Evolutionary conservation across 768 basidiomycete genomes (phyloP).

Genomic region (Rhodosporidiobolus sp.): DNA sequence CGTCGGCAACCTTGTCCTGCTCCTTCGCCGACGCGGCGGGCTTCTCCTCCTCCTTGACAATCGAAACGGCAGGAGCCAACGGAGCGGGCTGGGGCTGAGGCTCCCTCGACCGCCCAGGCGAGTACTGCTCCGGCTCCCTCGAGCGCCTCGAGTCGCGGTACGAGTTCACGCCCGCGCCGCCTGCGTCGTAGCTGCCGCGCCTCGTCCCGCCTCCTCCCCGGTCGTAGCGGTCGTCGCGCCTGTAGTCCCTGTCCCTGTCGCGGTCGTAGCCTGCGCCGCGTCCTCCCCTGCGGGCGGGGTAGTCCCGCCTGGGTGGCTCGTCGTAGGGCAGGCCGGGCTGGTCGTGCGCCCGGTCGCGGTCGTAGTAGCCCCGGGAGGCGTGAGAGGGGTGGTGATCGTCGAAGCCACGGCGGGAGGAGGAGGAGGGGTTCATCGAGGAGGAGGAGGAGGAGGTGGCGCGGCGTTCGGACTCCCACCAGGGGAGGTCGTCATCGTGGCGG

Average conservation of each 20-base stretch:
- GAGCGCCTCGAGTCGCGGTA: neutral
- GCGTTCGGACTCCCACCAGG: conserved; percentile 38
- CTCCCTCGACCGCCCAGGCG: neutral
- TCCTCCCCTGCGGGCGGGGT: neutral
- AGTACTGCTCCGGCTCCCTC: neutral
- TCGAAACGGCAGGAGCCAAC: neutral
- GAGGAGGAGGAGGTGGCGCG: neutral
- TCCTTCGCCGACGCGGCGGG: too few species aligned
- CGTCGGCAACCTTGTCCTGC: neutral
- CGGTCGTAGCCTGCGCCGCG: neutral
- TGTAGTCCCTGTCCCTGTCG: neutral
- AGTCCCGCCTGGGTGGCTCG: neutral
- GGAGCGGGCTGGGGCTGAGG: neutral
- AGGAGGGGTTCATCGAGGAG: too few species aligned
- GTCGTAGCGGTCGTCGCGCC: neutral
- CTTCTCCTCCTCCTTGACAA: too few species aligned
- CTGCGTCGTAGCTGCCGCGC: conserved; percentile 1
- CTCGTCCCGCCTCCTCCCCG: neutral
- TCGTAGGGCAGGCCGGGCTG: conserved; percentile 7
- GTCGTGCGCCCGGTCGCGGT: neutral
- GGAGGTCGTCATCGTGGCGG: conserved; percentile 17
- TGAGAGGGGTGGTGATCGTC: neutral
- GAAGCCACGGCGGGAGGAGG: neutral
- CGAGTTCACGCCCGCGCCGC: too few species aligned
- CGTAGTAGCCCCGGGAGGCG: neutral